Base-by-base conservation (phyloP, 129 eudicot species). In the Helichrysum umbraculigerum region DNA sequence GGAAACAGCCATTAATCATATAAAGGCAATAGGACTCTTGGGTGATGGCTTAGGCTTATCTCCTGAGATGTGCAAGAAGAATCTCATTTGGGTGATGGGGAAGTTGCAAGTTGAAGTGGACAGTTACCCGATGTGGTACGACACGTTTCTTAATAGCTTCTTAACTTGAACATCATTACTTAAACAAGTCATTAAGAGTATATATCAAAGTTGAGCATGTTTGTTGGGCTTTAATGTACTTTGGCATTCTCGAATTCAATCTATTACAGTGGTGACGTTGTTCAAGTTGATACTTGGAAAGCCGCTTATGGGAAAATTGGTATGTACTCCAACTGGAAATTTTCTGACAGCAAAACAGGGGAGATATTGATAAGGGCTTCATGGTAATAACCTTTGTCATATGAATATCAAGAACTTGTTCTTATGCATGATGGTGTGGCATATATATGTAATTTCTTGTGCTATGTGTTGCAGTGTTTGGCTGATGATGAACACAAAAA, bases 221-320 rank as follows among this genome's bases (percentile, higher is more conserved):
- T 50, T 12, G 7, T 51, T 51, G 20, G 58, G 16, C 58, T n/a
- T 51, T 51, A n/a, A 62, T 29, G 68, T 62, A 25, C 39, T 28
- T 62, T 65, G 42, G 12, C 70, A 30, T 65, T 12, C 22, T 32
- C 20, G 3, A 50, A 10, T 50, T 17, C 19, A 19, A 20, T 58
- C 30, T 58, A n/a, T 81, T 84, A 65, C 81, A 91, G 97, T 91
- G 92, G 95, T 32, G 97, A 91, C 82, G 87, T 87, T 58, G 90
- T 88, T 74, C 97, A 91, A 81, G 87, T 91, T 11, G 97, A 88
- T 81, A 91, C 92, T 22, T 88, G 97, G 97, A 91, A 86, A 50
- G 82, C 88, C 56, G 81, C 95, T 21, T 88, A 87, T 3, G 97
- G 97, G 8, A 91, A 88, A 73, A 85, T 88, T 76, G 90, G 97